These are phyloP conservation scores for Crotalaria pallida DNA, from an alignment of 306 rosid species.

Conservation along the genomic window DNA sequence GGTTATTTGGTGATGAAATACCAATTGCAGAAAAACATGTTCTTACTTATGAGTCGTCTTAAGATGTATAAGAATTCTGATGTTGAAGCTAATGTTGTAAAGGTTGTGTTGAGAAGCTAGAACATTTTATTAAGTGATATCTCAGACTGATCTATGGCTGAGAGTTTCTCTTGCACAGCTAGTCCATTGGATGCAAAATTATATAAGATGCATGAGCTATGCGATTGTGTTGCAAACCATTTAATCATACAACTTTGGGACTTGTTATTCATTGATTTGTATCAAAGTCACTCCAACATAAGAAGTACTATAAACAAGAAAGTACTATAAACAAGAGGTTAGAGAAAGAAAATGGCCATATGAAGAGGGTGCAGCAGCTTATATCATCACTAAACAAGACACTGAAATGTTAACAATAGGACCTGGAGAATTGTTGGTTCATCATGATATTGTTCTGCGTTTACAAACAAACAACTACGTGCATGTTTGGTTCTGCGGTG, in stretches of 20 bases:
- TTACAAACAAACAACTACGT: not conserved
- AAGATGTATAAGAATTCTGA: not conserved
- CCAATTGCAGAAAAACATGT: not conserved
- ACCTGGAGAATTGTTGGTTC: not conserved
- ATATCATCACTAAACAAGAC: not conserved
- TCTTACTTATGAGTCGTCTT: not conserved
- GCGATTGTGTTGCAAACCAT: not conserved
- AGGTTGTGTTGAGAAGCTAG: not conserved
- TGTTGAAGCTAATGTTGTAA: not conserved
- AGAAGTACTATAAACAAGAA: too few relatives aligned
- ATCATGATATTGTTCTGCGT: conserved; percentile 12
- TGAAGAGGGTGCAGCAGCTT: not conserved
- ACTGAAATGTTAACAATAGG: not conserved
- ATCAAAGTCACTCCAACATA: not conserved
- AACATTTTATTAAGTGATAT: not conserved
- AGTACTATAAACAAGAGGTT: not conserved
- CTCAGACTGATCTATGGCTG: not conserved
- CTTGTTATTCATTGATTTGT: not conserved
- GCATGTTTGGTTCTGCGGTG: too few relatives aligned
- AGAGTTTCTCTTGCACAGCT: not conserved
- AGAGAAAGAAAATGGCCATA: not conserved
- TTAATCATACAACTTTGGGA: not conserved
- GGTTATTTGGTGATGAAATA: not conserved
- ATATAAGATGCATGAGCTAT: not conserved
- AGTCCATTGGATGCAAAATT: not conserved